Conservation (phyloP, 441 rosid species). For the Flueggea neowawraea region DNA sequence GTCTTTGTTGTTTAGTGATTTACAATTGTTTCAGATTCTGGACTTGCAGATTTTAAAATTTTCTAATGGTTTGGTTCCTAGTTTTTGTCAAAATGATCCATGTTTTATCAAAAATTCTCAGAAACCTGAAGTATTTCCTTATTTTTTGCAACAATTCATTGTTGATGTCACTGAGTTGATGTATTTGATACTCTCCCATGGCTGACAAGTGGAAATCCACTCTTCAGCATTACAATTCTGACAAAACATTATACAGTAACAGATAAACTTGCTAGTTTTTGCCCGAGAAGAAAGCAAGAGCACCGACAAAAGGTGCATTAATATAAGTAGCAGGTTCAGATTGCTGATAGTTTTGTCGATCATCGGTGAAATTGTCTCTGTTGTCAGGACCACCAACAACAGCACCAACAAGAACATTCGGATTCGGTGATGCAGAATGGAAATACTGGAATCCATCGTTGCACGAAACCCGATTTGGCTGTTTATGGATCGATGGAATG, state of each 20-base stretch:
- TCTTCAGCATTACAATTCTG: too few relatives aligned
- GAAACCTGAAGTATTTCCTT: too few relatives aligned
- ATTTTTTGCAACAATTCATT: too few relatives aligned
- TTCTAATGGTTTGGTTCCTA: too few relatives aligned
- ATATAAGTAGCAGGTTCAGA: constrained; percentile 88
- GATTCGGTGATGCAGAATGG: constrained; percentile 50
- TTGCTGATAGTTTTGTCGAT: constrained; percentile 60
- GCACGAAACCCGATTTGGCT: constrained; percentile 53
- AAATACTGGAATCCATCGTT: constrained; percentile 53
- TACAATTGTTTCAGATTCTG: too few relatives aligned
- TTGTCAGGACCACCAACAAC: constrained; percentile 76
- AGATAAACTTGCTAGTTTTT: constrained; percentile 6
- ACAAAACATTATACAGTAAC: not conserved
- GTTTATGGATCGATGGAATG: constrained; percentile 49
- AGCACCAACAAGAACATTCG: constrained; percentile 74
- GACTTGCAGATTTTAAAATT: too few relatives aligned
- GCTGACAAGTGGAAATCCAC: too few relatives aligned
- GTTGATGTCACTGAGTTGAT: too few relatives aligned
- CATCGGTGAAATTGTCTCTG: constrained; percentile 57
- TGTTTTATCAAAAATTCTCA: too few relatives aligned
- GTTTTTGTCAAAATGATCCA: too few relatives aligned
- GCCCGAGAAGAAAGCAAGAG: constrained; percentile 60
- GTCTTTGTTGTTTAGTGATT: too few relatives aligned
- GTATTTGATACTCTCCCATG: too few relatives aligned
- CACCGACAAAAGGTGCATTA: constrained; percentile 90